Evolutionary conservation across 140 eudicot genomes (phyloP).

Genomic region (Anethum foeniculum): DNA sequence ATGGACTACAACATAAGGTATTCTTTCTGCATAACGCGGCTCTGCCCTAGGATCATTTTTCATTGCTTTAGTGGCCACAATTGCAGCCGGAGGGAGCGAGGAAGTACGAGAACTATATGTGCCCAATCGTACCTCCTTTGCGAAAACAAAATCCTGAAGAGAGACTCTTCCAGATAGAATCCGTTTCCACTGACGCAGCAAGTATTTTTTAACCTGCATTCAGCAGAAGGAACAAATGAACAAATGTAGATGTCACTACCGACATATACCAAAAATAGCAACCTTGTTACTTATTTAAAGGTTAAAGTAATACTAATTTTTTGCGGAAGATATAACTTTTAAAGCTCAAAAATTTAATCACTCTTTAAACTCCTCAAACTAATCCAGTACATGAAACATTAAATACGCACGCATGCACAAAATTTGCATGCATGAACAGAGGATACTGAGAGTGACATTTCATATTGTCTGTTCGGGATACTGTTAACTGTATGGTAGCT

Average conservation of each 20-base stretch:
- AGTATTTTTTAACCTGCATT: constrained; percentile 57
- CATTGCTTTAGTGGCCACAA: constrained; percentile 91
- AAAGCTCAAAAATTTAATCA: background rate
- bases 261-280: background rate
- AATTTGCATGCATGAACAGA: background rate
- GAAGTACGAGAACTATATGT: constrained; percentile 59
- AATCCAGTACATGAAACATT: background rate
- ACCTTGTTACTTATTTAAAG: background rate
- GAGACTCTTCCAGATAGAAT: constrained; percentile 81
- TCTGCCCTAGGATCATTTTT: constrained; percentile 87
- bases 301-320: background rate
- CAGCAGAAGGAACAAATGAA: background rate
- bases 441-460: background rate
- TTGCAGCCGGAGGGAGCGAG: constrained; percentile 93
- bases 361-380: background rate
- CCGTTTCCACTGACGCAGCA: constrained; percentile 80
- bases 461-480: background rate
- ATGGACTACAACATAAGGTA: constrained; percentile 85
- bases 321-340: background rate
- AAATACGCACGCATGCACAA: background rate
- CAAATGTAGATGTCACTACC: background rate
- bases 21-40: constrained; percentile 85
- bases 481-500: background rate
- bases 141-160: constrained; percentile 83
- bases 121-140: constrained; percentile 95